These are phyloP conservation scores for Blepharisma stoltei DNA, from an alignment of 73 alveolate genomes.

Conservation along the genomic window DNA sequence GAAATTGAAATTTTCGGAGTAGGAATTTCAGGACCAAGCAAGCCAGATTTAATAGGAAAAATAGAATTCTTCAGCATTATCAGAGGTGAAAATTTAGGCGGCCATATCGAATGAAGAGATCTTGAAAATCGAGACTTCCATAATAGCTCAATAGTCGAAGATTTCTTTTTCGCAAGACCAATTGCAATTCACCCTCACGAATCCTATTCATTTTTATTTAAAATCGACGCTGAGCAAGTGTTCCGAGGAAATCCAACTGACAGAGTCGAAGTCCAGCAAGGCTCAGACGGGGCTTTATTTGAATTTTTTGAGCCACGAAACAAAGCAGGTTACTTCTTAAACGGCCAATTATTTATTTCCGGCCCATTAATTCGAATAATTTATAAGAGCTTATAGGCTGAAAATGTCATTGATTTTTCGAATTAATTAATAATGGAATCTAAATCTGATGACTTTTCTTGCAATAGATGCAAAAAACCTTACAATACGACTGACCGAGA, in stretches of 20 bases:
- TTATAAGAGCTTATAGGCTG: neutral
- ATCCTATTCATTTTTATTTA: neutral
- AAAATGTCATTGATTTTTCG: too few species aligned
- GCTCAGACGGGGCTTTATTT: conserved; percentile 3
- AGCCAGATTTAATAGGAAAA: too few species aligned
- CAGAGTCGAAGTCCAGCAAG: neutral
- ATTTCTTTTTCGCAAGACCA: neutral
- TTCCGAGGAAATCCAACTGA: conserved; percentile 12
- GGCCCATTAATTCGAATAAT: conserved; percentile 12
- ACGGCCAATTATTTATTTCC: conserved; percentile 9
- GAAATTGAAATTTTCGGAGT: neutral
- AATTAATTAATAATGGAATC: neutral
- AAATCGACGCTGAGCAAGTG: neutral
- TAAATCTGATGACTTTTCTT: neutral
- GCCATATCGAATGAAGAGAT: too few species aligned
- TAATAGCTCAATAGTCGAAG: neutral
- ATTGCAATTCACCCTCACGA: neutral
- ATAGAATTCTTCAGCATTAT: too few species aligned
- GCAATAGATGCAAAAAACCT: neutral
- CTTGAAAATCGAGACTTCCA: neutral
- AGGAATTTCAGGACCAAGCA: neutral
- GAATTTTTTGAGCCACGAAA: neutral
- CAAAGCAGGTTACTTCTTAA: neutral
- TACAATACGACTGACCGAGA: neutral
- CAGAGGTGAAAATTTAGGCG: too few species aligned